Evolutionary conservation across 2,329 filamentous ascomycete genomes (phyloP), one percentile per base, ranked within the genome.

Genomic region (Fusarium veterinarium): DNA sequence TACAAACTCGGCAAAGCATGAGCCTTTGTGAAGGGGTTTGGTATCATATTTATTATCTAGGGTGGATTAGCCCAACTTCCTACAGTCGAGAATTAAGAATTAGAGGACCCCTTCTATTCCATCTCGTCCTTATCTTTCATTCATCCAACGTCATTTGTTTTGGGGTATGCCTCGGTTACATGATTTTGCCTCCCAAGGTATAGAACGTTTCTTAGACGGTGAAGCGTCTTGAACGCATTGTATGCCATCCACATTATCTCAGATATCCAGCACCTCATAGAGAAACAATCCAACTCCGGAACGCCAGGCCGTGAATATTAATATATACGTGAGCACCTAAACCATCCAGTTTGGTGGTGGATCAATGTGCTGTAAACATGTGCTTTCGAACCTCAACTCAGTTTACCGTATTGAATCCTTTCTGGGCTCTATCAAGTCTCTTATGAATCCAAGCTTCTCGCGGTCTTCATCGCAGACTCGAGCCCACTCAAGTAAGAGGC

Each of bases 401-500:
- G 31, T 55, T 68, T 51, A 62, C 64, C 62, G 67, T 63, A 63
- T 64, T 16, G 69, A 61, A 59, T 74, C 66, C 28, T 70, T 69
- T 52, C 62, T 63, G 31, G 69, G 60, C 65, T 74, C 66, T 45
- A 73, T 64, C 66, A 87, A 68, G 64, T 87, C 86, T 7, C 74
- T 83, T 11, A 87, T 82, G 60, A 80, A 88, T 5, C 81, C 85
- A 19, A 87, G 75, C 23, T 73, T 80, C 12, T 85, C 79, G 38
- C 85, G 78, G 52, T 84, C 81, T 61, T 84, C 83, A 62, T 86
- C 85, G 58, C 81, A 84, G 23, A 90, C 81, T 38, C 88, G 79
- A 30, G 85, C 88, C 80, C 87, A 90, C 77, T 91, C 89, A 42
- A 90, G 81, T 42, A 91, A 80, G 67, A 93, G 73, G 44, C 91